A percentile compares a stretch with the other conserved stretches of the same genome.
These are phyloP conservation scores for Pouteria glomerata DNA, from an alignment of 148 eudicot species.

Conservation along the genomic window DNA sequence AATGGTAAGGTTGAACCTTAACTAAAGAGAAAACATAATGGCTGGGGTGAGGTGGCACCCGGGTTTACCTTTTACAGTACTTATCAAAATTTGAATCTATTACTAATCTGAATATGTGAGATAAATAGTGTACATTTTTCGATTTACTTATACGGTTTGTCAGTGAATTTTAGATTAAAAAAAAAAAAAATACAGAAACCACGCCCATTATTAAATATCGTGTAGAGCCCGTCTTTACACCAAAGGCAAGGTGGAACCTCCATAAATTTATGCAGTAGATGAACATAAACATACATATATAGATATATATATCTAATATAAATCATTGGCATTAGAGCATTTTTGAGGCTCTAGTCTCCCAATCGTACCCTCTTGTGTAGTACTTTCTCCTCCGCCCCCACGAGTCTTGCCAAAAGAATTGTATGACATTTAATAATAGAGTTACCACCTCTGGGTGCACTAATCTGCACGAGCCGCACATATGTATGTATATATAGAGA, in stretches of 20 bases:
- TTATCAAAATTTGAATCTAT: no score
- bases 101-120: no score
- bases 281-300: no score
- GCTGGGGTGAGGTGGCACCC: no score
- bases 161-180: no score
- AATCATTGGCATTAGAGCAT: background rate
- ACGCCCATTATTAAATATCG: constrained; percentile 5
- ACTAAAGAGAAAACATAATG: background rate
- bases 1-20: background rate
- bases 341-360: constrained; percentile 1
- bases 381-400: background rate
- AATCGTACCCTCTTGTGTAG: background rate
- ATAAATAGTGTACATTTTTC: no score
- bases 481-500: no score
- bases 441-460: constrained; percentile 1
- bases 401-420: background rate
- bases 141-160: no score
- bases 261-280: no score
- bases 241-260: constrained; percentile 15
- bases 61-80: no score
- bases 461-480: background rate
- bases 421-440: background rate
- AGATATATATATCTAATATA: background rate
- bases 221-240: constrained; percentile 4
- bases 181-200: no score